Base-by-base conservation (phyloP, 208 protist genomes). In the Herpetomonas samuelpessoai region DNA sequence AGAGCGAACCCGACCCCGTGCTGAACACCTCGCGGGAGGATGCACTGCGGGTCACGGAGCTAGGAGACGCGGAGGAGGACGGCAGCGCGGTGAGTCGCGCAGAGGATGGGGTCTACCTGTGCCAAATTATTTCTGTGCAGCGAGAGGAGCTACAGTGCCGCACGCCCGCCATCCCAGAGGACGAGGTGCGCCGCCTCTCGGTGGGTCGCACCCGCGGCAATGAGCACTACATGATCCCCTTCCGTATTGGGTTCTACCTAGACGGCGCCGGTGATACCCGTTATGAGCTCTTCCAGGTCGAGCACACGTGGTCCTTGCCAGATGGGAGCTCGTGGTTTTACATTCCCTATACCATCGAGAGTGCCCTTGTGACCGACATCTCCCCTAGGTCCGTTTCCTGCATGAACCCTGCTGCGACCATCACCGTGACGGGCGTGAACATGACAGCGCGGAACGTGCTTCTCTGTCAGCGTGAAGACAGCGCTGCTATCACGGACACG, bases 401-500 rank as follows among this genome's bases (percentile, higher is more conserved):
- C 57, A 68, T 74, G 65, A 58, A 68, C 10, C 57, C 46, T 30
- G 53, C 21, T 26, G 61, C 65, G 4, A 55, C 54, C 3, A 71
- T 81, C 55, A 41, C 26, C 44, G 58, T 81, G 16, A 28, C 4
- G 9, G 75, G 75, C 9, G 47, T 31, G 29, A 27, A 50, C 41
- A 62, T 76, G 16, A 2, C 18, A 7, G 31, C 65, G 9, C 61
- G 65, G 35, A 67, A 48, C 19, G 57, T 78, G 28, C 52, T 78
- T n/a, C 26, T 73, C 49, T 78, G 72, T 52, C 7, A 28, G 65
- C 41, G 48, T 30, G 2, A 21, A 24, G 10, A 67, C 49, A 0
- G 52, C 55, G 39, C 28, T 47, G 14, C 3, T 28, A 18, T 6
- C 41, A 1, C 21, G 22, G 14, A n/a, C 39, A n/a, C 1, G 24